phyloP scores from a whole-genome alignment of 495 filamentous ascomycete species.

The Podospora pseudoanserina region DNA sequence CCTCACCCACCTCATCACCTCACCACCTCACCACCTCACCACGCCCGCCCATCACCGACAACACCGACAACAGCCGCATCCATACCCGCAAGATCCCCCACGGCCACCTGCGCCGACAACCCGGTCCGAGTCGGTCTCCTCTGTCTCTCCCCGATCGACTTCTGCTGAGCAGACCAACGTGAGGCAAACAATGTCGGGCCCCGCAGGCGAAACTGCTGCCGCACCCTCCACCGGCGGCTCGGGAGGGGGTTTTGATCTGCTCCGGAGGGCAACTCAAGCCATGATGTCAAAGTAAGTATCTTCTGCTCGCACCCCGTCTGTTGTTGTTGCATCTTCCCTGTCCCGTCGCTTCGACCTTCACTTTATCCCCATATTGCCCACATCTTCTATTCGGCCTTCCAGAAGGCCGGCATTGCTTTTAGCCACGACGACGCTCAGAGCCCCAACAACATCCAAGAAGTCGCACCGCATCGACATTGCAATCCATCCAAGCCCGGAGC shows the following conservation, averaged over 20 bases:
- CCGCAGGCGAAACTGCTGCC: conserved; percentile 23
- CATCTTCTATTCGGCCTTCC: conserved; percentile 26
- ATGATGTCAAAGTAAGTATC: conserved; percentile 57
- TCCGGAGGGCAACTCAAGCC: conserved; percentile 53
- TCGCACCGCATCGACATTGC: not conserved
- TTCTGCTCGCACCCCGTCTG: not conserved
- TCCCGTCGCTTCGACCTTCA: conserved; percentile 16
- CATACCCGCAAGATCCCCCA: not conserved
- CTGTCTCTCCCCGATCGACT: not conserved
- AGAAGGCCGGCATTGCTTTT: conserved; percentile 25
- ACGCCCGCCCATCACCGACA: not conserved
- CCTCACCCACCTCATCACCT: not conserved
- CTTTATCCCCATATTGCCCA: conserved; percentile 25
- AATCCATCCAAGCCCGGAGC: not conserved
- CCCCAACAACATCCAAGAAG: not conserved
- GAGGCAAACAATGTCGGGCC: conserved; percentile 33
- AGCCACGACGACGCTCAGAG: conserved; percentile 18
- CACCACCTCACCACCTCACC: no score
- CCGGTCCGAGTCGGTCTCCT: conserved; percentile 18
- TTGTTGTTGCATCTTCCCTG: conserved; percentile 13
- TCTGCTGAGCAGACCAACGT: conserved; percentile 17
- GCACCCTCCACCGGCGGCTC: conserved; percentile 19
- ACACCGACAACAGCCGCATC: not conserved
- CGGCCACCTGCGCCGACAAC: conserved; percentile 12
- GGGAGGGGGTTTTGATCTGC: conserved; percentile 49